Conservation (phyloP, 208 protist genomes). For the Leishmania braziliensis region DNA sequence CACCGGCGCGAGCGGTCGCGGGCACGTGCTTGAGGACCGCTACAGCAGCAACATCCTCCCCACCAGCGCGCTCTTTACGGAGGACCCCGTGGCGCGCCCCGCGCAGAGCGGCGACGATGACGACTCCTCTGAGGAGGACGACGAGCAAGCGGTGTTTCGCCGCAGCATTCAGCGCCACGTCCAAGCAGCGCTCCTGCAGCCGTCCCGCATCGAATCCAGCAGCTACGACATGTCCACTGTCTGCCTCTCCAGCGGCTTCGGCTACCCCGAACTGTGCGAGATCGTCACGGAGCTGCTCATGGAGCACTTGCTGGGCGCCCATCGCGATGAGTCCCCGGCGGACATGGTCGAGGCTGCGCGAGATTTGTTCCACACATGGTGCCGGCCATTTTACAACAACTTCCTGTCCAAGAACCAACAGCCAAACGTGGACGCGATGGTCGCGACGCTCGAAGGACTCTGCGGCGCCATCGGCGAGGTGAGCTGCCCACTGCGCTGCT, state of each 20-base stretch:
- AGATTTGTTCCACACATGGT: constrained; percentile 71
- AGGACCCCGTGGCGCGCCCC: constrained; percentile 46
- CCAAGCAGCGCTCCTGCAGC: constrained; percentile 46
- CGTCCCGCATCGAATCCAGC: constrained; percentile 49
- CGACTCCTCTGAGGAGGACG: constrained; percentile 44
- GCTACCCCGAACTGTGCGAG: constrained; percentile 67
- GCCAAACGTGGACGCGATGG: constrained; percentile 69
- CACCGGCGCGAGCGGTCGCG: constrained; percentile 43
- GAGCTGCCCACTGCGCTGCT: constrained; percentile 48
- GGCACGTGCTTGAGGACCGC: constrained; percentile 31
- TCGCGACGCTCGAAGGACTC: constrained; percentile 62
- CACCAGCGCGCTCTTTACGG: constrained; percentile 64
- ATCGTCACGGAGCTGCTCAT: constrained; percentile 80
- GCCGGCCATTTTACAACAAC: constrained; percentile 64
- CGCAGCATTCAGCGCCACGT: constrained; percentile 44
- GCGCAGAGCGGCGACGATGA: constrained; percentile 35
- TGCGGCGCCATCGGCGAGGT: constrained; percentile 55
- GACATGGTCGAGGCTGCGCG: constrained; percentile 31
- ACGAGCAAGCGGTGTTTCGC: constrained; percentile 42
- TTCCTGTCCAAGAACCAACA: constrained; percentile 48
- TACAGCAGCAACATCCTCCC: constrained; percentile 42
- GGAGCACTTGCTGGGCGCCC: constrained; percentile 43
- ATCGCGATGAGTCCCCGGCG: constrained; percentile 26
- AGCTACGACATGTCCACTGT: constrained; percentile 66
- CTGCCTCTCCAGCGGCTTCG: constrained; percentile 49